Evolutionary conservation across 2,329 filamentous ascomycete genomes (phyloP).

Genomic region (Colletotrichum sublineola): DNA sequence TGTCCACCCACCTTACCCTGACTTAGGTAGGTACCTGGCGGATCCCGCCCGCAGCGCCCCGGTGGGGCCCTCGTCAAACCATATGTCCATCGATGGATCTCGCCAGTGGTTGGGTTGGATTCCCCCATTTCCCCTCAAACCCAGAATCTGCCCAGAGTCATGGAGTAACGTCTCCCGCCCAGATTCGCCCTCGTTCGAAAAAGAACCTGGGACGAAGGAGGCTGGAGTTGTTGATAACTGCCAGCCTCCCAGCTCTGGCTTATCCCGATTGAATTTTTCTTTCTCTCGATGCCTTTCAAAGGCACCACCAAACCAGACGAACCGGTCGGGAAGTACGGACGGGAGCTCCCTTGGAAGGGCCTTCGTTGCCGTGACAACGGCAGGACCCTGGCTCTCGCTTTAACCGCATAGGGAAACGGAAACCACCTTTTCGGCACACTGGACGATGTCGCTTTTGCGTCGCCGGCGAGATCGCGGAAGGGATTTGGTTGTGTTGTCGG

Average conservation of each 20-base stretch:
- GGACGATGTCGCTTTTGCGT: slow-evolving; percentile 11
- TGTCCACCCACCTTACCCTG: not conserved
- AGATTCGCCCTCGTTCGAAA: slow-evolving; percentile 10
- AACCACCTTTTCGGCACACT: slow-evolving; percentile 26
- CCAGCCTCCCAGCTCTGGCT: slow-evolving; percentile 16
- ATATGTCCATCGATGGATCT: slow-evolving; percentile 13
- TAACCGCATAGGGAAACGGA: slow-evolving; percentile 32
- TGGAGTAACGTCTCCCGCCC: slow-evolving; percentile 25
- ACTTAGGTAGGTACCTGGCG: slow-evolving; percentile 10
- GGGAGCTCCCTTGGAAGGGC: slow-evolving; percentile 27
- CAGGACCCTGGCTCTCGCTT: not conserved
- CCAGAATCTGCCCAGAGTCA: slow-evolving; percentile 16
- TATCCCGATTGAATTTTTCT: not conserved
- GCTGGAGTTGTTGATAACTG: slow-evolving; percentile 37
- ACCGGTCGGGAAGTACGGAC: slow-evolving; percentile 35
- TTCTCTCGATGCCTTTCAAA: slow-evolving; percentile 2
- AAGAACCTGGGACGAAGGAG: slow-evolving; percentile 14
- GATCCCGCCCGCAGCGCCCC: slow-evolving; percentile 36
- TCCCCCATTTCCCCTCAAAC: slow-evolving; percentile 26
- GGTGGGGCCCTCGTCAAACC: slow-evolving; percentile 29
- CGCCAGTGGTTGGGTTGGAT: slow-evolving; percentile 10
- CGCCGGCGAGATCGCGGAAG: slow-evolving; percentile 12
- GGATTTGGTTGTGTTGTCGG: slow-evolving; percentile 11
- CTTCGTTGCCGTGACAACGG: slow-evolving; percentile 33
- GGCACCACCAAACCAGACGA: slow-evolving; percentile 28